A percentile compares a stretch with the other conserved stretches of the same genome.
Evolutionary conservation across 805 yeast genomes (phyloP).

Genomic region (Hanseniaspora opuntiae): DNA sequence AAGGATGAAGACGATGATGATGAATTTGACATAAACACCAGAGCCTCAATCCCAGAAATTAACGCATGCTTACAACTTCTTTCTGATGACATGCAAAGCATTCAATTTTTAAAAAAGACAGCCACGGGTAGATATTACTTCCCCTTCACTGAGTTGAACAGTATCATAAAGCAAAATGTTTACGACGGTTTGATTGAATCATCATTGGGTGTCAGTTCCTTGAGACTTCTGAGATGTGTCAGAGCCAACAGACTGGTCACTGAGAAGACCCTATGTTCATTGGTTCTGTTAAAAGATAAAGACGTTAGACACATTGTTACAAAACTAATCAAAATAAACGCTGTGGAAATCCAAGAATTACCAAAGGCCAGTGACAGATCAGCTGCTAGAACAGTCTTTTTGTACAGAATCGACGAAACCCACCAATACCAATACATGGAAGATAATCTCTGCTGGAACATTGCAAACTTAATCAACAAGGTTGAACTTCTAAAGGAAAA

Average conservation of each 20-base stretch:
- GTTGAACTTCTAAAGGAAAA: slow-evolving; percentile 44
- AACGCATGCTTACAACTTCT: slow-evolving; percentile 60
- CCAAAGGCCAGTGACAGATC: slow-evolving; percentile 87
- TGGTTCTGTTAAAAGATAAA: slow-evolving; percentile 63
- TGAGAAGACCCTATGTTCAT: slow-evolving; percentile 66
- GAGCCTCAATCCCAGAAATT: slow-evolving; percentile 25
- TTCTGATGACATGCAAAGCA: slow-evolving; percentile 31
- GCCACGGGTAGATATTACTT: slow-evolving; percentile 46
- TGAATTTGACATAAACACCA: slow-evolving; percentile 19
- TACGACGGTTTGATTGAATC: slow-evolving; percentile 47
- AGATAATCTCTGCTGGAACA: slow-evolving; percentile 35
- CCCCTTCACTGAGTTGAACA: slow-evolving; percentile 43
- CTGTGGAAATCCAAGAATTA: slow-evolving; percentile 81
- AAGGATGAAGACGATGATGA: slow-evolving; percentile 26
- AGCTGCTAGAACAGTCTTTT: slow-evolving; percentile 72
- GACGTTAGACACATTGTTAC: slow-evolving; percentile 62
- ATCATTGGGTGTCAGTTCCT: slow-evolving; percentile 51
- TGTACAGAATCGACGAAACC: slow-evolving; percentile 57
- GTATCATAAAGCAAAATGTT: slow-evolving; percentile 34
- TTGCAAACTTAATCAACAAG: slow-evolving; percentile 36
- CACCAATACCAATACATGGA: slow-evolving; percentile 37
- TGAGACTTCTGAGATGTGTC: slow-evolving; percentile 66
- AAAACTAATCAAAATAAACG: slow-evolving; percentile 51
- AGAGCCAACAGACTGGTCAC: slow-evolving; percentile 59
- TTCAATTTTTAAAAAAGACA: slow-evolving; percentile 50